These are phyloP conservation scores for Rhodotorula sp. DNA, from an alignment of 1,284 basidiomycete genomes.

Conservation along the genomic window DNA sequence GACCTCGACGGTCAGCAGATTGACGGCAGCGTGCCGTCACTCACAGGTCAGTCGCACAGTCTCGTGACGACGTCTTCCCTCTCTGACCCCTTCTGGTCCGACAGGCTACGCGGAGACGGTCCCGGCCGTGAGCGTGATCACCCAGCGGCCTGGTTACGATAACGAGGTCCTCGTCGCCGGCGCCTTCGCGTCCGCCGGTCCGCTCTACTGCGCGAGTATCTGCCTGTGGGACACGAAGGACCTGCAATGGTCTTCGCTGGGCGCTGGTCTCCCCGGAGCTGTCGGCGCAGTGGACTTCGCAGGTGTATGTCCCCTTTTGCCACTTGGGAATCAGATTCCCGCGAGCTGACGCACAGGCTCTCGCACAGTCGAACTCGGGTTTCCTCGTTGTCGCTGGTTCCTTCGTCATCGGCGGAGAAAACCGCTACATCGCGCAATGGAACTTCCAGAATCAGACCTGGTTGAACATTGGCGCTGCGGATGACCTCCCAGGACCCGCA, in stretches of 20 bases:
- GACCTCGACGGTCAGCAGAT: slow-evolving; percentile 66
- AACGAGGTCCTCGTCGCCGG: slow-evolving; percentile 78
- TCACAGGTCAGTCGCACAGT: slow-evolving; percentile 5
- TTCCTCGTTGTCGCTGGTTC: slow-evolving; percentile 58
- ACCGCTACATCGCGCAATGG: slow-evolving; percentile 69
- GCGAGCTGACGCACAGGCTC: slow-evolving; percentile 11
- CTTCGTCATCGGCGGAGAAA: slow-evolving; percentile 61
- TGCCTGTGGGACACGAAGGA: slow-evolving; percentile 69
- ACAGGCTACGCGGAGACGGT: slow-evolving; percentile 52
- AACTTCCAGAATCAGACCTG: slow-evolving; percentile 69
- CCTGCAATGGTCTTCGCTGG: slow-evolving; percentile 76
- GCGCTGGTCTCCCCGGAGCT: slow-evolving; percentile 78
- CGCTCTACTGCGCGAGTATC: slow-evolving; percentile 70
- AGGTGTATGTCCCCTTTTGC: slow-evolving; percentile 59
- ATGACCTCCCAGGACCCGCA: slow-evolving; percentile 78
- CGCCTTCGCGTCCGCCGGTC: slow-evolving; percentile 75
- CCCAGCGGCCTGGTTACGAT: slow-evolving; percentile 61
- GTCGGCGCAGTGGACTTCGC: slow-evolving; percentile 75
- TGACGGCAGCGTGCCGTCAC: slow-evolving; percentile 46
- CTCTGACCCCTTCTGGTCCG: neutral
- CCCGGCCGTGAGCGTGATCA: slow-evolving; percentile 73
- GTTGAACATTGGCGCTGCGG: slow-evolving; percentile 64
- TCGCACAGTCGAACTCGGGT: slow-evolving; percentile 48
- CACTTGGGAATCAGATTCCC: neutral
- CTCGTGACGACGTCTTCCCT: too few relatives aligned